A percentile compares a stretch with the other conserved stretches of the same genome.
Conservation (phyloP, 768 basidiomycete species). For the Boletus insuetus region DNA sequence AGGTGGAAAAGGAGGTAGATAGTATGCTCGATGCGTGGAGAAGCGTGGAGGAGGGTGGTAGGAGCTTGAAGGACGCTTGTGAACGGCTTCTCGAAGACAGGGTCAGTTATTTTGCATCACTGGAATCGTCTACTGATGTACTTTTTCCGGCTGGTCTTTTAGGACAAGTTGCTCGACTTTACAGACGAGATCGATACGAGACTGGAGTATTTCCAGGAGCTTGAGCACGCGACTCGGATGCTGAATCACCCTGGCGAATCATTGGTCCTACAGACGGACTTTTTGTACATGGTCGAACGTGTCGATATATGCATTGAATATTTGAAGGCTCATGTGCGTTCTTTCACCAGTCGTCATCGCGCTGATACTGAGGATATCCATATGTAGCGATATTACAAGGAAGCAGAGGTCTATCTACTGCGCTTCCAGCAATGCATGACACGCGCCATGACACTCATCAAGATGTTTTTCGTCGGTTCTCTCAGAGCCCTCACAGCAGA, state of each 20-base stretch:
- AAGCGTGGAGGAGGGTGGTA: constrained; percentile 91
- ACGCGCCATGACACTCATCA: constrained; percentile 95
- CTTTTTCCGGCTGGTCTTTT: not conserved
- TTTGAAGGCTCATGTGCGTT: constrained; percentile 77
- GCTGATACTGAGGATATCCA: not conserved
- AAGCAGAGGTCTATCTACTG: constrained; percentile 92
- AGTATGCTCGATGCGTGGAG: constrained; percentile 83
- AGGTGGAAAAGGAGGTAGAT: constrained; percentile 70
- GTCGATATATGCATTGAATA: constrained; percentile 95
- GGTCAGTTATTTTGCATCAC: constrained; percentile 43
- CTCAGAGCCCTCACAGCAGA: constrained; percentile 78
- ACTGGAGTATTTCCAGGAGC: constrained; percentile 91
- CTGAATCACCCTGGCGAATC: constrained; percentile 92
- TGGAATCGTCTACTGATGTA: not conserved
- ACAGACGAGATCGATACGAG: constrained; percentile 81
- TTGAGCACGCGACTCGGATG: constrained; percentile 91
- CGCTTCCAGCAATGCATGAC: constrained; percentile 99
- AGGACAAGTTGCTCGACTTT: constrained; percentile 76
- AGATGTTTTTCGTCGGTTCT: constrained; percentile 92
- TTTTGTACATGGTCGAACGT: constrained; percentile 93
- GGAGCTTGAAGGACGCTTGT: constrained; percentile 86
- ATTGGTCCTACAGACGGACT: constrained; percentile 86
- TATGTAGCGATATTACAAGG: constrained; percentile 79
- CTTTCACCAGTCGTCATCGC: not conserved
- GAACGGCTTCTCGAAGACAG: constrained; percentile 87